Evolutionary conservation across 345 rosid species (phyloP).

Genomic region (Pugionium cornutum): DNA sequence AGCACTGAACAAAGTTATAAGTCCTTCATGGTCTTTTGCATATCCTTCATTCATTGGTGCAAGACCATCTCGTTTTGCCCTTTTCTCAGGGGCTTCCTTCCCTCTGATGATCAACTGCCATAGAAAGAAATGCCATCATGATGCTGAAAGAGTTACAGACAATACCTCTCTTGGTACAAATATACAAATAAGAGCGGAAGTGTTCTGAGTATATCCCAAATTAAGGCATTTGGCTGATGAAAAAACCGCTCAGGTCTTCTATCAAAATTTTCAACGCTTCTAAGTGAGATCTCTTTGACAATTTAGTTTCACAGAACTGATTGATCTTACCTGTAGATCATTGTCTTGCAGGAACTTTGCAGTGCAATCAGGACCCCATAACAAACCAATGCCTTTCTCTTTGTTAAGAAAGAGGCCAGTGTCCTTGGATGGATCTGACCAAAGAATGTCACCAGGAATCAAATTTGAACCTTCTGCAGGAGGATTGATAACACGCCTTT

Average conservation of each 20-base stretch:
- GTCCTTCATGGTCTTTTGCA: constrained; percentile 45
- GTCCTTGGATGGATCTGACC: constrained; percentile 42
- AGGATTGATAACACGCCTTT: constrained; percentile 41
- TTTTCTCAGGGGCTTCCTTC: constrained; percentile 35
- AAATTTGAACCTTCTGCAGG: constrained; percentile 39
- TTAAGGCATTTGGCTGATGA: neutral
- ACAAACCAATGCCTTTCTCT: constrained; percentile 44
- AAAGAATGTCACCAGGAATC: constrained; percentile 46
- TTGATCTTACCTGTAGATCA: constrained; percentile 38
- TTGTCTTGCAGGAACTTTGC: constrained; percentile 42
- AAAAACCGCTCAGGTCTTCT: constrained; percentile 9
- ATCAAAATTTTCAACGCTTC: constrained; percentile 12
- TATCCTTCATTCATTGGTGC: constrained; percentile 39
- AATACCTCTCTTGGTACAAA: neutral
- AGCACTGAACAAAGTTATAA: constrained; percentile 44
- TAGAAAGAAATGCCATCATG: constrained; percentile 22
- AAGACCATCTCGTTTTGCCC: constrained; percentile 37
- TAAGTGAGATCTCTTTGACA: constrained; percentile 5
- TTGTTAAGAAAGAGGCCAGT: constrained; percentile 37
- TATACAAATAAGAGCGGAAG: neutral
- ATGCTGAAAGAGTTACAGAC: constrained; percentile 24
- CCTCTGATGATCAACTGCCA: constrained; percentile 45
- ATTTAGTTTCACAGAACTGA: neutral
- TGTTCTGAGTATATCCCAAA: neutral
- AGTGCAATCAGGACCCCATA: constrained; percentile 48